A percentile compares a stretch with the other conserved stretches of the same genome.
Evolutionary conservation across 164 flowering plant species (phyloP).

Genomic region (Umbilicus rupestris): DNA sequence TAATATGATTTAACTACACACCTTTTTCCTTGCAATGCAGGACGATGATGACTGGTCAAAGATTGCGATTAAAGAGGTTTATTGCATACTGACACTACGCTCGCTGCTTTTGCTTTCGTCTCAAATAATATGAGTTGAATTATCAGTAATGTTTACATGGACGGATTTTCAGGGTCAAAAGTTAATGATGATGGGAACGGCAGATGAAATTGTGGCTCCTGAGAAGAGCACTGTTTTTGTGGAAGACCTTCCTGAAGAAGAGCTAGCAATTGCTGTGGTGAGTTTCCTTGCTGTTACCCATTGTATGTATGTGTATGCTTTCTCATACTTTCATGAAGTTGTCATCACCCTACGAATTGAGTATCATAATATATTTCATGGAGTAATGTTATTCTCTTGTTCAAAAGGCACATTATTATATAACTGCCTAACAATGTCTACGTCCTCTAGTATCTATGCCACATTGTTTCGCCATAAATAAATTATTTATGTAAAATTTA

Average conservation of each 20-base stretch:
- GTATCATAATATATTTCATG: background rate
- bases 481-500: constrained; percentile 5
- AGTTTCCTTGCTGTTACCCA: constrained; percentile 12
- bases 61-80: constrained; percentile 80
- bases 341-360: background rate
- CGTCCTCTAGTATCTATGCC: background rate
- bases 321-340: background rate
- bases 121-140: background rate
- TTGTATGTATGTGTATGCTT: background rate
- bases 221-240: constrained; percentile 84
- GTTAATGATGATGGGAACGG: constrained; percentile 99
- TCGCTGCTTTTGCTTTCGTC: background rate
- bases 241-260: constrained; percentile 96
- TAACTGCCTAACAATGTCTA: background rate
- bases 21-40: constrained; percentile 29
- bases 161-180: constrained; percentile 64
- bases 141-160: background rate
- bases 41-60: constrained; percentile 95
- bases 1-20: background rate
- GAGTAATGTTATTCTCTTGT: background rate
- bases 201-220: constrained; percentile 89
- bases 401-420: background rate
- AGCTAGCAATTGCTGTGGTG: constrained; percentile 73
- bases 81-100: background rate
- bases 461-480: background rate